A percentile compares a stretch with the other conserved stretches of the same genome.
Evolutionary conservation across 495 filamentous ascomycete species (phyloP).

Genomic region (Hypoxylon fragiforme): DNA sequence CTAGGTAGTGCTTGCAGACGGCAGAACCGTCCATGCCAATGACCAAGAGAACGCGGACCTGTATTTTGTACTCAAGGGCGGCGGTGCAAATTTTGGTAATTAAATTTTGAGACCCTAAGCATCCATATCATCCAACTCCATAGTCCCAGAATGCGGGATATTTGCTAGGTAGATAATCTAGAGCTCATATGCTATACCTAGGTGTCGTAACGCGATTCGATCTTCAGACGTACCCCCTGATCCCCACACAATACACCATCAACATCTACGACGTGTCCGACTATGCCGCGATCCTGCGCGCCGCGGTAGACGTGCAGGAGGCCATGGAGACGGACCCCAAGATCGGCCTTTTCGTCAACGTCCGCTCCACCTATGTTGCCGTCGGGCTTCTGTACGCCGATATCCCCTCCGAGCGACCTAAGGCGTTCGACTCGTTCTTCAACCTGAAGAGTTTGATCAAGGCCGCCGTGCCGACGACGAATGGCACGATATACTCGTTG

Average conservation of each 20-base stretch:
- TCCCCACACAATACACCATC: constrained; percentile 6
- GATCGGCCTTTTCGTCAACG: constrained; percentile 29
- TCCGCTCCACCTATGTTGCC: constrained; percentile 27
- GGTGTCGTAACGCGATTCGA: constrained; percentile 33
- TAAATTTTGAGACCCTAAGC: too few relatives aligned
- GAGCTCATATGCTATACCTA: too few relatives aligned
- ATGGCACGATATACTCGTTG: constrained; percentile 21
- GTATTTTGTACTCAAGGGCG: too few relatives aligned
- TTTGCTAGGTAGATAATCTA: too few relatives aligned
- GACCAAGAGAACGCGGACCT: too few relatives aligned
- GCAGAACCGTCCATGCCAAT: too few relatives aligned
- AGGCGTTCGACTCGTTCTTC: constrained; percentile 7
- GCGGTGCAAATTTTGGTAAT: too few relatives aligned
- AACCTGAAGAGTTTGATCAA: constrained; percentile 6
- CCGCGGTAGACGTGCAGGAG: constrained; percentile 7
- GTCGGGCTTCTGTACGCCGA: constrained; percentile 35
- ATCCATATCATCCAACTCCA: too few relatives aligned
- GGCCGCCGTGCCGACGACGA: constrained; percentile 6
- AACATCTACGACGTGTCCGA: constrained; percentile 7
- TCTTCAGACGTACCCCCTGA: constrained; percentile 4
- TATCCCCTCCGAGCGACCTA: background rate
- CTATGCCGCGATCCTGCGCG: constrained; percentile 11
- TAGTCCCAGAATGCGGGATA: too few relatives aligned
- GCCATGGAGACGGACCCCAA: constrained; percentile 14
- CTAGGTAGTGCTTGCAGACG: too few relatives aligned